Percentiles rank a stretch among this genome's conserved stretches.
Evolutionary conservation across 1,139 yeast genomes (phyloP).

Genomic region (Lodderomyces orthopsilosis): DNA sequence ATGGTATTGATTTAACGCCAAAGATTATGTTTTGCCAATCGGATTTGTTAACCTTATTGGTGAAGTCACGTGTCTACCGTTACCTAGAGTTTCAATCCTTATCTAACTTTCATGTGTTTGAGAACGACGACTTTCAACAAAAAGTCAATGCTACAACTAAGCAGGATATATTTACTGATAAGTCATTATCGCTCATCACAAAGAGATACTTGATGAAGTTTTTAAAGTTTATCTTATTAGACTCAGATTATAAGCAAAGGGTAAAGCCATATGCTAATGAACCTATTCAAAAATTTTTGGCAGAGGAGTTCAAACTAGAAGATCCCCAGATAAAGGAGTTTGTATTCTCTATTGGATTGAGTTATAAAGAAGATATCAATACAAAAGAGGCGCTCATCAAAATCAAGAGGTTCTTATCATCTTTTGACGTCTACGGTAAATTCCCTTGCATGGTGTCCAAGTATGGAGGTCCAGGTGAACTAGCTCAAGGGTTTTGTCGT

Average conservation of each 20-base stretch:
- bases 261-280: conserved; percentile 42
- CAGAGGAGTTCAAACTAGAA: conserved; percentile 65
- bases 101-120: conserved; percentile 86
- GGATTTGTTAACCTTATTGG: conserved; percentile 72
- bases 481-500: conserved; percentile 95
- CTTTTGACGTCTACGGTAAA: conserved; percentile 91
- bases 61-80: conserved; percentile 83
- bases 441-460: conserved; percentile 91
- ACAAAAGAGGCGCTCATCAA: conserved; percentile 76
- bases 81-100: conserved; percentile 91
- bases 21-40: conserved; percentile 85
- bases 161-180: conserved; percentile 92
- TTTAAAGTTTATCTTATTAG: conserved; percentile 75
- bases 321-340: conserved; percentile 77
- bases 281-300: conserved; percentile 59
- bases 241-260: conserved; percentile 55
- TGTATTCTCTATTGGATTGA: conserved; percentile 80
- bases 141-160: conserved; percentile 66
- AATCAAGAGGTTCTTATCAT: conserved; percentile 76
- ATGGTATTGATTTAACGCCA: conserved; percentile 88
- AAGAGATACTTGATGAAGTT: conserved; percentile 90
- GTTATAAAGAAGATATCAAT: conserved; percentile 55
- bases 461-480: conserved; percentile 95
- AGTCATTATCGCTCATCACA: conserved; percentile 67
- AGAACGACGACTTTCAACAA: conserved; percentile 78